Base-by-base conservation (phyloP, 2,329 filamentous ascomycete species). In the Cladosporium phlei region DNA sequence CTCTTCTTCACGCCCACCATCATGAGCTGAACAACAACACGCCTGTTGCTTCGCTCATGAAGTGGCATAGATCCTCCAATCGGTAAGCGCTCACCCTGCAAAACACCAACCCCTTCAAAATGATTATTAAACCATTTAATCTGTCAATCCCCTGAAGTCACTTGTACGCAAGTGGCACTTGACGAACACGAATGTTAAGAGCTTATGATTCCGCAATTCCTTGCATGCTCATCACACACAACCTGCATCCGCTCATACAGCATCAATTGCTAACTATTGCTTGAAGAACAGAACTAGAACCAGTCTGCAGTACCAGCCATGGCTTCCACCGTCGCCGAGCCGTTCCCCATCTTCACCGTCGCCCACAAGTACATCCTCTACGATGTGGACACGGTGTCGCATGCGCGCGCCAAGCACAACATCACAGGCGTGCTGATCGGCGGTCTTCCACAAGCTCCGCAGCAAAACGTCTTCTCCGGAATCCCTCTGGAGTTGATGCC, bases 381-480 rank as follows among this genome's bases (percentile, higher is more conserved):
- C 73, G 88, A 95, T 64, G 80, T 88, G 59, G 80, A 89, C 62
- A 81, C 83, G 54, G 85, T 89, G 50, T 82, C 85, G 58, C 78
- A 84, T 64, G 75, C 95, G 52, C 86, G 93, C 55, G 82, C 86
- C 52, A 74, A 81, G 58, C 79, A 95, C 70, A 83, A 88, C 64
- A 88, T 95, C 59, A 90, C 86, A 61, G 89, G 89, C 53, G 85
- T 93, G 24, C 76, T 95, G 46, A 83, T 87, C 50, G 93, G 93
- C 48, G 90, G 87, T 6, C 81, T 95, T 22, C 91, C 93, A 2
- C 90, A 97, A 68, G 84, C 88, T 48, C 89, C 90, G 5, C 91
- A 94, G 58, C 93, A 98, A 69, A 97, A 95, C 69, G 79, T 95
- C 48, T 97, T 97, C 64, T 78, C 91, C 49, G 88, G 90, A 35